Conservation (phyloP, 169 alveolate species). For the Plasmodium berghei region DNA sequence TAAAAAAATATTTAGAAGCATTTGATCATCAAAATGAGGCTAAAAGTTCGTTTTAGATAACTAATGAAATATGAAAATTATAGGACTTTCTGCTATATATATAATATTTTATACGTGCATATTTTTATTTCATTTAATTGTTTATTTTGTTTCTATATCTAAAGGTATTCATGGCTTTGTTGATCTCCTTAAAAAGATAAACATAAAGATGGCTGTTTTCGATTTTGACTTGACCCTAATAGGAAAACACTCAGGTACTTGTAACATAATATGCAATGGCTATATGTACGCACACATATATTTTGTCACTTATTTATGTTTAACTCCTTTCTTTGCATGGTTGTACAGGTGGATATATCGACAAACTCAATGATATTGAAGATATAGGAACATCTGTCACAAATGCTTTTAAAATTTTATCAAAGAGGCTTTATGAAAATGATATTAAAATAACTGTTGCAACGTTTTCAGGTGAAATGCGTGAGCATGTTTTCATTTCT, state of each 20-base stretch:
- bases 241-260: constrained; percentile 62
- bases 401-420: constrained; percentile 31
- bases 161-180: constrained; percentile 48
- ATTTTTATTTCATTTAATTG: too few relatives aligned
- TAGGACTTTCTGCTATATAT: too few relatives aligned
- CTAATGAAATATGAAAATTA: too few relatives aligned
- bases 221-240: constrained; percentile 62
- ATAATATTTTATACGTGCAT: too few relatives aligned
- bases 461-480: constrained; percentile 45
- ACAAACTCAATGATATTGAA: constrained; percentile 27
- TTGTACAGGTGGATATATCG: constrained; percentile 45
- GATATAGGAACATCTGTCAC: constrained; percentile 52
- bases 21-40: constrained; percentile 28
- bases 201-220: constrained; percentile 60
- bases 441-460: constrained; percentile 57
- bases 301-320: background rate
- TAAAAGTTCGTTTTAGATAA: constrained; percentile 16
- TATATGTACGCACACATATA: background rate
- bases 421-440: constrained; percentile 22
- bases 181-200: constrained; percentile 20
- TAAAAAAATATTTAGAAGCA: constrained; percentile 14
- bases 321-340: background rate
- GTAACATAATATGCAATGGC: background rate
- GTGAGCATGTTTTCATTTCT: background rate
- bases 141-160: background rate